Evolutionary conservation across 192 early-diverging fungal species (phyloP), one percentile per base, ranked within the genome.

Genomic region (Mycoemilia scoparia): DNA sequence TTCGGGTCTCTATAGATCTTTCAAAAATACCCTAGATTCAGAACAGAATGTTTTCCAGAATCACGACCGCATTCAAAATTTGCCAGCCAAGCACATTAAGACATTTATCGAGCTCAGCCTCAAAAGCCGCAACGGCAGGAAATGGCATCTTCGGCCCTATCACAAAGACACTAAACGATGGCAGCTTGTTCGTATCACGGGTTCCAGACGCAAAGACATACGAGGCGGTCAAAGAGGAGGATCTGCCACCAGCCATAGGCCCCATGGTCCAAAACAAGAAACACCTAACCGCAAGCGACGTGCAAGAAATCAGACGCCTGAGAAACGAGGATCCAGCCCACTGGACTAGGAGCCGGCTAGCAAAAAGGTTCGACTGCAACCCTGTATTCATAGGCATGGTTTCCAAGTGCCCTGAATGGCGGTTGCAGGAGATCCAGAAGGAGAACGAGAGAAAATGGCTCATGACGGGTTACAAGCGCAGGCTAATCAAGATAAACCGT

Each of bases 181-280:
- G 57, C 38, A 65, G 62, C 45, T 36, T 51, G 21, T 65, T 65
- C 51, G 51, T 59, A 3, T 55, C 57, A 22, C 62, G 62, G 8
- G 56, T 55, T 28, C 57, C 62, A 10, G 34, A 16, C n/a, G 12
- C 34, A 2, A 46, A 46, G 27, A 23, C 32, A 15, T 26, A 52
- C 45, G 45, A 52, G 3, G 41, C 38, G 26, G 34, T 65, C 11
- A 48, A 33, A 30, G 38, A 49, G 27, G 51, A 55, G 5, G 62
- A 65, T 51, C 41, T 65, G 13, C 62, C 62, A 34, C 62, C 62
- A 22, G 18, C 18, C 17, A 11, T 35, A n/a, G n/a, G 3, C 6
- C 56, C 26, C 0, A 26, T 55, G 25, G 45, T 39, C 17, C 23
- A 52, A 30, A 29, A 44, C 32, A 40, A 25, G 23, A 49, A 34